These are phyloP conservation scores for Inga leiocalycina DNA, from an alignment of 306 rosid species.

Conservation along the genomic window DNA sequence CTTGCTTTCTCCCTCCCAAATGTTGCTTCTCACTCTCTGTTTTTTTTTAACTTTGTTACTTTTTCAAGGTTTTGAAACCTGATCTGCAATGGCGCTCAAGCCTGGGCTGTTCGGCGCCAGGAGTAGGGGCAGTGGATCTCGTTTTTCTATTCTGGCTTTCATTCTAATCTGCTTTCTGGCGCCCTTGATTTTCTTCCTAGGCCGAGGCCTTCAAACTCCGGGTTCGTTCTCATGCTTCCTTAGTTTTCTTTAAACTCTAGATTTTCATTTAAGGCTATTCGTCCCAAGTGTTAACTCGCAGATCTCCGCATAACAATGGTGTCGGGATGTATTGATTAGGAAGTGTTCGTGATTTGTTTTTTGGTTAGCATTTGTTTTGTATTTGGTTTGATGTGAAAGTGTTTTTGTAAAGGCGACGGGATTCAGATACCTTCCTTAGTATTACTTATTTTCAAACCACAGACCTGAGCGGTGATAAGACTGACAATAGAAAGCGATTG, in stretches of 20 bases:
- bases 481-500: background rate
- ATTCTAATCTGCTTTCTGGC: conserved; percentile 57
- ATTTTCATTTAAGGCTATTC: background rate
- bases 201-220: conserved; percentile 53
- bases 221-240: conserved; percentile 42
- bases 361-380: background rate
- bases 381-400: conserved; percentile 8
- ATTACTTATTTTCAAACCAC: conserved; percentile 16
- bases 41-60: background rate
- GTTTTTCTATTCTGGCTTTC: conserved; percentile 50
- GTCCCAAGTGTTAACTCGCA: background rate
- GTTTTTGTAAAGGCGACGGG: background rate
- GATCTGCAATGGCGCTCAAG: conserved; percentile 67
- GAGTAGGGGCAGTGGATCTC: conserved; percentile 56
- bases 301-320: conserved; percentile 18
- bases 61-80: conserved; percentile 27
- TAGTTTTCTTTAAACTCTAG: background rate
- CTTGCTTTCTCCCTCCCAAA: background rate
- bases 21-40: background rate
- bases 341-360: conserved; percentile 8
- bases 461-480: background rate
- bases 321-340: background rate
- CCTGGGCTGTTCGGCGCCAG: conserved; percentile 46
- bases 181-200: conserved; percentile 67
- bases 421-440: background rate